Base-by-base conservation (phyloP, 352 stramenopile species). In the Globisporangium mamillatum region DNA sequence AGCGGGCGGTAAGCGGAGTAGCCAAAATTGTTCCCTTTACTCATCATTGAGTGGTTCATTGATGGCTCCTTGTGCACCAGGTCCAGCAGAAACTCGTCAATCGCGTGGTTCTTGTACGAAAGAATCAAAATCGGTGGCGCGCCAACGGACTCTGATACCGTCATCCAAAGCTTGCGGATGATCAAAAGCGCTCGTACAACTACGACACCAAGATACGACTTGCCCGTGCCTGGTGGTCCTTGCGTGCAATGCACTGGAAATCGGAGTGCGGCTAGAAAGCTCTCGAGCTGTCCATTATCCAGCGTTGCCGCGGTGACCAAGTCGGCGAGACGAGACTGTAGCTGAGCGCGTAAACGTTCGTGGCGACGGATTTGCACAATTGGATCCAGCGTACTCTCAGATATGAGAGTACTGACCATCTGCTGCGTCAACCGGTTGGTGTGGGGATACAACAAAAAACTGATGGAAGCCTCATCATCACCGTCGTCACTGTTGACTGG, bases 41-140 rank as follows among this genome's bases (percentile, higher is more conserved):
- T 34, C 64, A 41, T 25, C 3, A 16, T 60, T 52, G 44, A 52
- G 48, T 86, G 69, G 2, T 74, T 59, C 36, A 88, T 61, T 2
- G 71, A 70, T 34, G 71, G 69, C 41, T 92, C 81, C 0, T 78
- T 76, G 38, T 81, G 84, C 5, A 95, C 67, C 29, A 97, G 73
- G 58, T 97, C 90, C 24, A 87, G 44, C 27, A 95, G 48, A 67
- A 97, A 95, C 54, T 95, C 88, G 68, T 97, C 90, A 44, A 92
- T 93, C 27, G 88, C 88, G 67, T 97, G 88, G 68, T 96, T 97
- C 67, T 95, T 96, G 78, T 97, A 97, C 27, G 81, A 93, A 7
- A 97, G 66, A 20, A 95, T 84, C 27, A 97, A 69, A 52, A 95
- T 95, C 8, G 88, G 88, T 14, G 85, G 86, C 22, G 88, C 75